Evolutionary conservation across 1,284 basidiomycete species (phyloP).

Genomic region (Microbotryomycetes sp.): DNA sequence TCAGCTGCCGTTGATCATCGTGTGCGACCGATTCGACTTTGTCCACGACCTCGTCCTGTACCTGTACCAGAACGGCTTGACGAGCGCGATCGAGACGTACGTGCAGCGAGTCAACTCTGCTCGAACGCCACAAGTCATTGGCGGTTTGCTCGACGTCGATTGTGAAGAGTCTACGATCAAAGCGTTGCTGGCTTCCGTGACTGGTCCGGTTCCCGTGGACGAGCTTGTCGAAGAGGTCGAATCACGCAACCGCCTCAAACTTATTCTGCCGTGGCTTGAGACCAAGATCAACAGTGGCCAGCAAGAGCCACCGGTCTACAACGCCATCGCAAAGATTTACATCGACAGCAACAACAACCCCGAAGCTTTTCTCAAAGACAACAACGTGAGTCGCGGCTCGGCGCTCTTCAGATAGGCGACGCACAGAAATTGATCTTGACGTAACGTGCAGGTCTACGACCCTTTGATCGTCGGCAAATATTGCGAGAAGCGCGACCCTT

Average conservation of each 20-base stretch:
- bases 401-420: no score
- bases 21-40: conserved; percentile 99
- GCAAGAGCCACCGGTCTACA: conserved; percentile 88
- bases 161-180: conserved; percentile 97
- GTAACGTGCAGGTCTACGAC: conserved; percentile 77
- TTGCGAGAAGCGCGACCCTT: conserved; percentile 98
- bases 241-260: conserved; percentile 88
- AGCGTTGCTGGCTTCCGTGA: conserved; percentile 83
- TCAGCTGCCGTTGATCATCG: conserved; percentile 98
- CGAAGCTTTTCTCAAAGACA: conserved; percentile 95
- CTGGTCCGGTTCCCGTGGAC: conserved; percentile 95
- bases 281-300: conserved; percentile 84
- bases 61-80: conserved; percentile 95
- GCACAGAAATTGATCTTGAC: background rate
- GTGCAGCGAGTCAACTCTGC: conserved; percentile 97
- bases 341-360: conserved; percentile 99
- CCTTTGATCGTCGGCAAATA: conserved; percentile 96
- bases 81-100: conserved; percentile 98
- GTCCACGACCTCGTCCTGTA: conserved; percentile 99
- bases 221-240: conserved; percentile 97
- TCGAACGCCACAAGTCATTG: conserved; percentile 96
- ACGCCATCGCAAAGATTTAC: conserved; percentile 95
- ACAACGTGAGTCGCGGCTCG: conserved; percentile 60
- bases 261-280: conserved; percentile 96
- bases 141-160: conserved; percentile 94